Evolutionary conservation across 192 early-diverging fungal species (phyloP).

Genomic region (Coemansia nantahalensis): DNA sequence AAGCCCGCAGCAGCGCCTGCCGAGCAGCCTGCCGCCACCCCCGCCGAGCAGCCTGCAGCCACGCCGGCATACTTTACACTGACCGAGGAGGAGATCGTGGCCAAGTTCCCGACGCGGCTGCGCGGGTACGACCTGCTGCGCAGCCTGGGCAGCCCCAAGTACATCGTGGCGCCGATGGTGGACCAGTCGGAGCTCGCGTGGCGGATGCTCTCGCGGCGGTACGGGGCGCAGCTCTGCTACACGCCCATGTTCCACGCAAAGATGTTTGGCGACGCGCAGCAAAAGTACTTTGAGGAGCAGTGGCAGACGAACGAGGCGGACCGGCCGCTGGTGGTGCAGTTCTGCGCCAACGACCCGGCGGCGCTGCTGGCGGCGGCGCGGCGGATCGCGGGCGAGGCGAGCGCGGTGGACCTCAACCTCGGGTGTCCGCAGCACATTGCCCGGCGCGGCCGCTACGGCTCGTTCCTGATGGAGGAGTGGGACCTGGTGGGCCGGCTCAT

Average conservation of each 20-base stretch:
- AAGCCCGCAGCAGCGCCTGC: not conserved
- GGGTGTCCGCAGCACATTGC: constrained; percentile 98
- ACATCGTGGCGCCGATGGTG: constrained; percentile 95
- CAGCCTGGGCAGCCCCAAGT: constrained; percentile 67
- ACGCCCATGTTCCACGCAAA: constrained; percentile 98
- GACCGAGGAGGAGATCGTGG: constrained; percentile 48
- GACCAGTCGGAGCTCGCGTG: constrained; percentile 96
- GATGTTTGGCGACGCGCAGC: constrained; percentile 67
- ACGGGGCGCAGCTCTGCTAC: constrained; percentile 87
- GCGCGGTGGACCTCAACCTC: constrained; percentile 94
- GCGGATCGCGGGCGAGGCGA: constrained; percentile 77
- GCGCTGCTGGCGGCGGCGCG: constrained; percentile 77
- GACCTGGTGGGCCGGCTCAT: constrained; percentile 62
- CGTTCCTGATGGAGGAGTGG: constrained; percentile 96
- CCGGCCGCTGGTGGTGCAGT: constrained; percentile 85
- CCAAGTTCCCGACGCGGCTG: constrained; percentile 58
- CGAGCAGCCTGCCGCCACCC: constrained; percentile 39
- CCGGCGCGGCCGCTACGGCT: constrained; percentile 84
- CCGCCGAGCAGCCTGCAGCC: constrained; percentile 54
- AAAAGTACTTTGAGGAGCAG: constrained; percentile 70
- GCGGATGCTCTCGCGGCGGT: constrained; percentile 85
- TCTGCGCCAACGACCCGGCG: constrained; percentile 96
- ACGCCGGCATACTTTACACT: constrained; percentile 70
- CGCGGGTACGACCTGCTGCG: constrained; percentile 78
- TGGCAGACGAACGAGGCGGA: constrained; percentile 71